Base-by-base conservation (phyloP, 768 basidiomycete species). In the Suillus decipiens region DNA sequence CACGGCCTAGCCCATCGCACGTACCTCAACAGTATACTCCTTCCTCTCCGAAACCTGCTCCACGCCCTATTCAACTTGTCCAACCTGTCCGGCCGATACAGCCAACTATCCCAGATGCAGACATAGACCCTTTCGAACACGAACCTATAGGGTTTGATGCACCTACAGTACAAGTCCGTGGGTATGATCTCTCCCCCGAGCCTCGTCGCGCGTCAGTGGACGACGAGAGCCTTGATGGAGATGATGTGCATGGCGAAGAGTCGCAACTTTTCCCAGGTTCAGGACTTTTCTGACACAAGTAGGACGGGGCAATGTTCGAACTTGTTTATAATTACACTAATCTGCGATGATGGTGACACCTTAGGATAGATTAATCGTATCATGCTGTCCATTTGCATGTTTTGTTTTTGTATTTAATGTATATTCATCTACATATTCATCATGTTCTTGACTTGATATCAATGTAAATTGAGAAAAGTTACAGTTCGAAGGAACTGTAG, bases 261-360 rank as follows among this genome's bases (percentile, higher is more conserved):
- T 78, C 76, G 15, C 79, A 72, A 64, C 48, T 81, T 60, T 79
- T 81, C 73, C 80, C 80, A 28, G 80, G 80, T 34, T 80, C 79
- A 31, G 80, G 77, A 47, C 60, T 81, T 54, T 81, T 78, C 64
- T 80, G 67, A 77, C 24, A 45, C 34, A 34, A 24, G 42, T 34
- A 56, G 42, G 39, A 48, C 11, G 28, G 28, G 6, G 28, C 39
- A 61, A 17, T 28, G n/a, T n/a, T n/a, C 14, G 41, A 37, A 31
- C 45, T 48, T 42, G 47, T 36, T 36, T 60, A 28, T 36, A 41
- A 53, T 50, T 39, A 54, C n/a, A 45, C 45, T 50, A 50, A 50
- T 47, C 45, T 57, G 59, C 42, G 42, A 53, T 58, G 47, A 59
- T 33, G 56, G 19, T 36, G 37, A 33, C 50, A 7, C 50, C 62